Percentiles rank a stretch among this genome's conserved stretches.
phyloP scores from a whole-genome alignment of 148 eudicot species.

The Nyssa sinensis region DNA sequence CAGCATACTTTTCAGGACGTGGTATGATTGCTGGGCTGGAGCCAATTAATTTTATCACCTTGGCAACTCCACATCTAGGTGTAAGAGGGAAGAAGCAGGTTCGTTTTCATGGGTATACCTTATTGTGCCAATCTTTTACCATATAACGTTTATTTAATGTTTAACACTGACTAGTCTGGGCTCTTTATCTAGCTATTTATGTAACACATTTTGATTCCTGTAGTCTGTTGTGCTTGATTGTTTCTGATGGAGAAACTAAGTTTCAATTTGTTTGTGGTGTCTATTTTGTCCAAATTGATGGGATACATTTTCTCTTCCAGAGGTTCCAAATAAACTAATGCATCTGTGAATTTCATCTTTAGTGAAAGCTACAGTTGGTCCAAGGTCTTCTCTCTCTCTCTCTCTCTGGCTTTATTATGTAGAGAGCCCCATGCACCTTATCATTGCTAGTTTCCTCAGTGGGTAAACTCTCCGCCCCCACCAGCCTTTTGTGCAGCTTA shows the following conservation, averaged over 20 bases:
- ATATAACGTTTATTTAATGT: neutral
- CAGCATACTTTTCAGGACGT: slow-evolving; percentile 25
- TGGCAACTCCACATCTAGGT: slow-evolving; percentile 99
- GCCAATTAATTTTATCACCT: slow-evolving; percentile 84
- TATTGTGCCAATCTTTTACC: neutral
- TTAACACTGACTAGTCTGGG: neutral
- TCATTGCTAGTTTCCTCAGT: too few species aligned
- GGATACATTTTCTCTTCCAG: neutral
- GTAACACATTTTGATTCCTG: neutral
- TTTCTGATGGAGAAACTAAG: neutral
- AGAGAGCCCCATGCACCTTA: too few species aligned
- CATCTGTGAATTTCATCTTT: neutral
- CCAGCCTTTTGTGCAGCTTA: too few species aligned
- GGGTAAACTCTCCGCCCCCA: too few species aligned
- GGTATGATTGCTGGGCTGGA: slow-evolving; percentile 79
- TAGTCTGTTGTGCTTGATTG: neutral
- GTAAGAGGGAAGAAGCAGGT: slow-evolving; percentile 99
- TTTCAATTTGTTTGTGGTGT: neutral
- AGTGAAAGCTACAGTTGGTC: neutral
- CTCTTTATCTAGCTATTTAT: neutral
- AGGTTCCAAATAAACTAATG: neutral
- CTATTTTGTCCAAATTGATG: neutral
- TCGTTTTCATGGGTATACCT: slow-evolving; percentile 7
- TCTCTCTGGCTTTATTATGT: too few species aligned
- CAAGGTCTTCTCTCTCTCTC: too few species aligned